Conservation (phyloP, 495 filamentous ascomycete genomes). For the Tuber aestivum region DNA sequence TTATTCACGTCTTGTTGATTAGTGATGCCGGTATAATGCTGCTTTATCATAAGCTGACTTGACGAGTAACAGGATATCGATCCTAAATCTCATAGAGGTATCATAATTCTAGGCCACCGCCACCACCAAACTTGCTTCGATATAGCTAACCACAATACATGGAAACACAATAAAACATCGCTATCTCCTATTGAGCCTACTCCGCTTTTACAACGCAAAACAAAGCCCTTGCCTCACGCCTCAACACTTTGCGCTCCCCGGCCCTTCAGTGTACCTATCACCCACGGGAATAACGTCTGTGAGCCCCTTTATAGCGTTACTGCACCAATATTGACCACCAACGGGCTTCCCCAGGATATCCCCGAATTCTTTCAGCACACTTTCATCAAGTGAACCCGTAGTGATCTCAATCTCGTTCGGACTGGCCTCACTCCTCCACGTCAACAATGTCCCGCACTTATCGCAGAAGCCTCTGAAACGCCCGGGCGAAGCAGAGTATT, state of each 20-base stretch:
- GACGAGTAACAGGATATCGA: not conserved
- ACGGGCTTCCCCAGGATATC: not conserved
- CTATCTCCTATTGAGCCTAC: not conserved
- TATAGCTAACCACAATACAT: not conserved
- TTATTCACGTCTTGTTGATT: not conserved
- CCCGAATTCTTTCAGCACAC: not conserved
- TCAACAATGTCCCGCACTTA: slow-evolving; percentile 15
- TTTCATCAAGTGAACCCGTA: not conserved
- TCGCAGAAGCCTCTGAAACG: slow-evolving; percentile 17
- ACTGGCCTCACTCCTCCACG: not conserved
- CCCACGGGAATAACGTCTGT: slow-evolving; percentile 4
- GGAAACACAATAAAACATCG: not conserved
- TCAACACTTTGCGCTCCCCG: not conserved
- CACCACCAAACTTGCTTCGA: not conserved
- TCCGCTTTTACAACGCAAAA: not conserved
- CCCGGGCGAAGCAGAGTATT: slow-evolving; percentile 9
- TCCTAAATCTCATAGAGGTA: not conserved
- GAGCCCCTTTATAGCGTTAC: slow-evolving; percentile 12
- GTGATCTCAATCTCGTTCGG: not conserved
- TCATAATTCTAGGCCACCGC: not conserved
- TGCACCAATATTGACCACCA: slow-evolving; percentile 11
- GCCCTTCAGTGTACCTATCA: slow-evolving; percentile 4
- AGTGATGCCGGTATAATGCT: not conserved
- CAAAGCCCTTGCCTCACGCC: not conserved
- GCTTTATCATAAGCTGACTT: not conserved